Percentiles rank a stretch among this genome's conserved stretches.
Conservation (phyloP, 2,329 filamentous ascomycete genomes). For the Phaeophleospora eucalypticola region DNA sequence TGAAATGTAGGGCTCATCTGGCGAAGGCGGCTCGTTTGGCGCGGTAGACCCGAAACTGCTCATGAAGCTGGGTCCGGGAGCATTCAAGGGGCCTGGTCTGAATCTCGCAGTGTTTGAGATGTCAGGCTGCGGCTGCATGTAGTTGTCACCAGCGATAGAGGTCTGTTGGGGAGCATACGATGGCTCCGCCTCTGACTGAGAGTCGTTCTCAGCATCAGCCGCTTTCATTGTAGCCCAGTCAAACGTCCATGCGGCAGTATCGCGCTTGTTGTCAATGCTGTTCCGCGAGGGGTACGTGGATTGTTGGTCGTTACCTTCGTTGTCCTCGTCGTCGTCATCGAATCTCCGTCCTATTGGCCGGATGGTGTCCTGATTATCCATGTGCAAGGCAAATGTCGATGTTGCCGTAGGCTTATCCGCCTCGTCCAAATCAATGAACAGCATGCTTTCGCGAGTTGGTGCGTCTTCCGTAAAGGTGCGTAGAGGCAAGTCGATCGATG, state of each 20-base stretch:
- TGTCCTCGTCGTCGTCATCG: conserved; percentile 31
- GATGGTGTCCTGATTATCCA: conserved; percentile 22
- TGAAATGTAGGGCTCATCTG: conserved; percentile 26
- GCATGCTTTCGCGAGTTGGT: conserved; percentile 48
- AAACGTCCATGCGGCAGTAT: conserved; percentile 54
- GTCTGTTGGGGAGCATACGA: too few species aligned
- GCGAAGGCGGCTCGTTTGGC: conserved; percentile 22
- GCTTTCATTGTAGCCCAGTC: conserved; percentile 22
- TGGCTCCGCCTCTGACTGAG: too few species aligned
- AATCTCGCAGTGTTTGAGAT: conserved; percentile 2
- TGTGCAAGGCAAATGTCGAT: conserved; percentile 44
- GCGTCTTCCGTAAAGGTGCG: conserved; percentile 39
- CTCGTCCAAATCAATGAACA: conserved; percentile 57
- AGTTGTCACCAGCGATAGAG: too few species aligned
- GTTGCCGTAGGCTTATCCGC: conserved; percentile 45
- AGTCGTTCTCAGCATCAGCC: too few species aligned
- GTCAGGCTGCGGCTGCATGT: too few species aligned
- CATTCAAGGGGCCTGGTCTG: conserved; percentile 43
- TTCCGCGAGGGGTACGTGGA: too few species aligned
- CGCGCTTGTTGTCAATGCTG: conserved; percentile 37
- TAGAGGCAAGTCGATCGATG: conserved; percentile 48
- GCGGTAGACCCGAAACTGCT: too few species aligned
- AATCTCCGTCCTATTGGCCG: conserved; percentile 8
- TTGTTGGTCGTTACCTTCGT: conserved; percentile 39
- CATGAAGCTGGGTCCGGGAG: too few species aligned